Conservation (phyloP, 2,329 filamentous ascomycete genomes). For the Alternaria dauci region DNA sequence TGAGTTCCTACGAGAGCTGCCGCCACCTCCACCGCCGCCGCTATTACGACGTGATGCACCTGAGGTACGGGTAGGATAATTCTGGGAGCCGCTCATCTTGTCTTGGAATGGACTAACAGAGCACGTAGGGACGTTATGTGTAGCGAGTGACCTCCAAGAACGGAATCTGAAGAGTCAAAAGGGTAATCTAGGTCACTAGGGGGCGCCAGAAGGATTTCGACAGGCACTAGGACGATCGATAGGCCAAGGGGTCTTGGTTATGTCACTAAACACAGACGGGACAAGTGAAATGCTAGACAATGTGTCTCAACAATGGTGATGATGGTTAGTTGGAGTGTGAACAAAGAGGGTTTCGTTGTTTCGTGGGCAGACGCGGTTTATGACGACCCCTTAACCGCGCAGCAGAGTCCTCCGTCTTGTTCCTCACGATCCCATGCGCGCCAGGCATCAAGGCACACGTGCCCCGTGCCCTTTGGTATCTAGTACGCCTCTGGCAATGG, state of each 20-base stretch:
- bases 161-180: no score
- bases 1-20: not conserved
- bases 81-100: not conserved
- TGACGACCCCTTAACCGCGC: no score
- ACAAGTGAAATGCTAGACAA: no score
- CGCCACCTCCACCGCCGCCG: not conserved
- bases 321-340: not conserved
- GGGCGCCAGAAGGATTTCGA: no score
- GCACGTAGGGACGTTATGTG: not conserved
- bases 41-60: not conserved
- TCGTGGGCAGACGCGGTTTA: no score
- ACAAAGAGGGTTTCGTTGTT: not conserved
- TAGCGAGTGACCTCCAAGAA: not conserved
- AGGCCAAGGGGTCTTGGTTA: no score
- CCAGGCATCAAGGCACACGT: no score
- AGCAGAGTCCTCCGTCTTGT: not conserved
- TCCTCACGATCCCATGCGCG: not conserved
- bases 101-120: not conserved
- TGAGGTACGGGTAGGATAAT: not conserved
- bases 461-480: no score
- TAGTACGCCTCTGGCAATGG: no score
- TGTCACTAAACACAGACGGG: no score
- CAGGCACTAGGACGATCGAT: no score
- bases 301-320: not conserved
- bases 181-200: no score